Base-by-base conservation (phyloP, 805 yeast species). In the Candida mattraensis region DNA sequence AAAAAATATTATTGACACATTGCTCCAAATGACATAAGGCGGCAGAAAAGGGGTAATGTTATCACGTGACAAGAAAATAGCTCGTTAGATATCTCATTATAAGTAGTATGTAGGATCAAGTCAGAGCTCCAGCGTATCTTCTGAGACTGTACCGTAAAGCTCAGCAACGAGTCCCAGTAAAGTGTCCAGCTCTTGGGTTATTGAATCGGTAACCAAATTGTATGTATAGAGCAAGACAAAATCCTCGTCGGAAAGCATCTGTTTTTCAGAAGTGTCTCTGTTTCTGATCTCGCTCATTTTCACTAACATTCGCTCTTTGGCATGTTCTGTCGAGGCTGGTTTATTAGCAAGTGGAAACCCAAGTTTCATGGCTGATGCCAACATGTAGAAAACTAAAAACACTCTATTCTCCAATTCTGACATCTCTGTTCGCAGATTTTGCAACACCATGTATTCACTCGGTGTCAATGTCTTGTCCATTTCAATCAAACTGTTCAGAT, bases 261-360 rank as follows among this genome's bases (percentile, higher is more conserved):
- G 56, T 6, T 50, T 39, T 13, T 60, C 58, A 21, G 58, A 46
- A 21, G 52, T 53, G 14, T 41, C 44, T 24, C 63, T 48, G 37
- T 59, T 51, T 33, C 93, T 61, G 13, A 80, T 74, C 40, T 76
- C 78, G 41, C 74, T 78, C 44, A 85, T 63, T 47, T 83, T 84
- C 29, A 68, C 73, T 44, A 85, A 66, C 65, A 86, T 67, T 21
- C 88, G 59, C 42, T 80, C 86, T 47, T 80, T 75, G 0, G 93
- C 81, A 53, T 81, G 84, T 27, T 76, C 84, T 0, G 87, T 81
- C 0, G 86, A 78, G 0, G 93, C 91, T 1, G 89, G 81, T 47
- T 79, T 80, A 16, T 72, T 75, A 0, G 95, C 94, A 16, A 86
- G 54, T 2, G 95, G 95, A 38, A 84, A 76, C 3, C 88, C 87